Percentiles rank a stretch among this genome's conserved stretches.
These are phyloP conservation scores for Cadophora malorum DNA, from an alignment of 2,329 filamentous ascomycete species.

Conservation along the genomic window DNA sequence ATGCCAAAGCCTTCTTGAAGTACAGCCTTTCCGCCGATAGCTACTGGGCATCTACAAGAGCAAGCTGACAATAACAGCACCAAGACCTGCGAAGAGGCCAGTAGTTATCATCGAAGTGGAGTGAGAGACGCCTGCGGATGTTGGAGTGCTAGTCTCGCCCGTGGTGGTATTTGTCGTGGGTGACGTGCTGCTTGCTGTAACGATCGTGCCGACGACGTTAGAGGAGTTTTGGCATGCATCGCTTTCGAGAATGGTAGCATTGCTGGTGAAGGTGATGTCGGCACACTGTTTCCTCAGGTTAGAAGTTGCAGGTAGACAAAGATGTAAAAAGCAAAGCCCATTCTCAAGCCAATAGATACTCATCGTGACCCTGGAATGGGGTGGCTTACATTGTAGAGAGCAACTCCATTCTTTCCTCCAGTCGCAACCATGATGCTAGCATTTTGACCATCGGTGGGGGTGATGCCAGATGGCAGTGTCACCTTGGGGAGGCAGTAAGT, in stretches of 20 bases:
- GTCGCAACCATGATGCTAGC: conserved; percentile 75
- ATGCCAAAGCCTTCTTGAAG: too few relatives aligned
- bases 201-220: conserved; percentile 54
- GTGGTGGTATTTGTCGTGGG: conserved; percentile 4
- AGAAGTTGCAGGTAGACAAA: not conserved
- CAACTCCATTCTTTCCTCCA: conserved; percentile 60
- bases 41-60: not conserved
- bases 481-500: conserved; percentile 70
- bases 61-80: not conserved
- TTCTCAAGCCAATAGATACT: not conserved
- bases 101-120: conserved; percentile 13
- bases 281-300: conserved; percentile 61
- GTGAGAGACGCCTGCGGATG: conserved; percentile 3
- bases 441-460: conserved; percentile 63
- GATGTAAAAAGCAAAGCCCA: not conserved
- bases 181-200: conserved; percentile 1
- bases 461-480: conserved; percentile 56
- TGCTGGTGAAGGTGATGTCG: conserved; percentile 70
- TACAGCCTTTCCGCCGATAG: not conserved
- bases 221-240: conserved; percentile 64
- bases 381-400: conserved; percentile 68
- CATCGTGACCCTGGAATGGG: not conserved
- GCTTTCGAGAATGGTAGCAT: conserved; percentile 53
- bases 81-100: conserved; percentile 4
- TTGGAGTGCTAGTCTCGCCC: not conserved